Evolutionary conservation across 306 rosid genomes (phyloP).

Genomic region (Ormosia semicastrata): DNA sequence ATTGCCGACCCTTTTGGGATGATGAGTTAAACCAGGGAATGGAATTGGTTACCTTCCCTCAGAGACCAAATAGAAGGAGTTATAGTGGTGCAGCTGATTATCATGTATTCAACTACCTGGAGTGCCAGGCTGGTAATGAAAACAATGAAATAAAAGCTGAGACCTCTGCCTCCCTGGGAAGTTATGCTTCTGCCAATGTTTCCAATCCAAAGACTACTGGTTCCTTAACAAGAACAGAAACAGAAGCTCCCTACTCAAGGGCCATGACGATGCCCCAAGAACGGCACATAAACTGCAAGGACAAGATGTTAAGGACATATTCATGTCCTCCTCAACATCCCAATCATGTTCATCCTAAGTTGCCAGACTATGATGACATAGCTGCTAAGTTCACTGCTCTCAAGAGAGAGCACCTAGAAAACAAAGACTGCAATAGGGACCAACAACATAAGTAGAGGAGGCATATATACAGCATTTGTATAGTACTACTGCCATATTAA

Average conservation of each 20-base stretch:
- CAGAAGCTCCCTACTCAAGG: slow-evolving; percentile 41
- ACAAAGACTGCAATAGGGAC: neutral
- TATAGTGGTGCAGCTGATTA: slow-evolving; percentile 20
- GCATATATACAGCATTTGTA: neutral
- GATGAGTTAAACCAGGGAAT: slow-evolving; percentile 20
- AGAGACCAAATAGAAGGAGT: slow-evolving; percentile 32
- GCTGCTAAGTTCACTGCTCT: slow-evolving; percentile 63
- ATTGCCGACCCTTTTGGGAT: slow-evolving; percentile 12
- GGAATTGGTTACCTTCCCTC: neutral
- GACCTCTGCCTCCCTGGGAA: neutral
- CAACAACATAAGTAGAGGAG: neutral
- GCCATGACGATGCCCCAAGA: slow-evolving; percentile 63
- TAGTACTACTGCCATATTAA: neutral
- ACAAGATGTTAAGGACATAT: slow-evolving; percentile 48
- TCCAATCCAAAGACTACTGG: neutral
- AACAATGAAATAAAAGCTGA: slow-evolving; percentile 13
- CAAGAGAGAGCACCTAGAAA: slow-evolving; percentile 47
- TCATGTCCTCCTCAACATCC: slow-evolving; percentile 58
- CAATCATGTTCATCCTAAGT: slow-evolving; percentile 73
- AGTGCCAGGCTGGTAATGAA: slow-evolving; percentile 17
- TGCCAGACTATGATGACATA: slow-evolving; percentile 76
- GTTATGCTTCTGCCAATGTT: neutral
- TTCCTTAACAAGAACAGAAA: slow-evolving; percentile 31
- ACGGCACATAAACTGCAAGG: slow-evolving; percentile 33
- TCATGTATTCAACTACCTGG: slow-evolving; percentile 37